phyloP scores from a whole-genome alignment of 345 rosid genomes.

The Physaria fendleri region DNA sequence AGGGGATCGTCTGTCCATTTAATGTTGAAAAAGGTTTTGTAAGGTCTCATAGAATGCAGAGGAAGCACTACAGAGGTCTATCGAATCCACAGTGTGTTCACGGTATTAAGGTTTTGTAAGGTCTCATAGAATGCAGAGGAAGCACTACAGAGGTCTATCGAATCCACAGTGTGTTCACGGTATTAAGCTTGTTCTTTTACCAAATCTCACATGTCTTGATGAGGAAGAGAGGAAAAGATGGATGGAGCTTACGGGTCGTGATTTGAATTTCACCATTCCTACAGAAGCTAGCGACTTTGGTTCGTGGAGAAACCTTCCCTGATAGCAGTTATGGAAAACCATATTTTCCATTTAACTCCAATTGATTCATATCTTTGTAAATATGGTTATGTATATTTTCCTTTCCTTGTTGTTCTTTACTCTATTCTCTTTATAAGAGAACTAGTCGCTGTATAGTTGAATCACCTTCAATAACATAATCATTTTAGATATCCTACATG shows the following conservation, averaged over 20 bases:
- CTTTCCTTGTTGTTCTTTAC: too few species aligned
- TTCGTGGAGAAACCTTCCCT: conserved; percentile 95
- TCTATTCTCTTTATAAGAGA: too few species aligned
- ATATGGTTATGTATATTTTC: too few species aligned
- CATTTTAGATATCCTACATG: too few species aligned
- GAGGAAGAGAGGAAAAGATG: conserved; percentile 92
- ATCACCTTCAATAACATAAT: too few species aligned
- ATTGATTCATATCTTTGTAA: too few species aligned
- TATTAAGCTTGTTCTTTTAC: conserved; percentile 66
- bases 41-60: conserved; percentile 95
- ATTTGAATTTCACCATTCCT: conserved; percentile 67
- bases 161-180: conserved; percentile 97
- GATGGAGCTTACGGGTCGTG: conserved; percentile 90
- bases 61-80: conserved; percentile 93
- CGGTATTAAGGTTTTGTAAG: conserved; percentile 72
- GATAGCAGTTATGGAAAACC: too few species aligned
- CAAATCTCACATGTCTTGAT: conserved; percentile 61
- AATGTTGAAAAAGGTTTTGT: too few species aligned
- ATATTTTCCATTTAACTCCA: too few species aligned
- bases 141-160: conserved; percentile 93
- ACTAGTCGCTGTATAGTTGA: too few species aligned
- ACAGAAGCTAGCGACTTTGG: conserved; percentile 84
- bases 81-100: conserved; percentile 96
- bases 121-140: conserved; percentile 97
- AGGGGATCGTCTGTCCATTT: too few species aligned